A percentile compares a stretch with the other conserved stretches of the same genome.
Evolutionary conservation across 2,329 filamentous ascomycete genomes (phyloP).

Genomic region (Cytospora chrysosperma): DNA sequence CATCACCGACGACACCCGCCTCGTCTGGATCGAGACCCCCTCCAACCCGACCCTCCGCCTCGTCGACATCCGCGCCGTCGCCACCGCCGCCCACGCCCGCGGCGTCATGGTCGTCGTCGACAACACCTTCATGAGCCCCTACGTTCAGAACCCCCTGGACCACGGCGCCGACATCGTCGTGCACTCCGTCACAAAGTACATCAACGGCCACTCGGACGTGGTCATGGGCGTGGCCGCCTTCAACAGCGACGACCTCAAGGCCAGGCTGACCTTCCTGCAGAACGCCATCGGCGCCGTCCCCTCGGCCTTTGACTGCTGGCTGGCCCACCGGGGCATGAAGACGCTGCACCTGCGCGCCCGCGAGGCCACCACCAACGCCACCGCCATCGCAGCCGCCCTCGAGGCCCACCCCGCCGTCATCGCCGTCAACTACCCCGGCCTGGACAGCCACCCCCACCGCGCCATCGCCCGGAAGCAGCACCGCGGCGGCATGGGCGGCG

Average conservation of each 20-base stretch:
- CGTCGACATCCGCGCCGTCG: constrained; percentile 88
- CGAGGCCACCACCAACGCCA: constrained; percentile 81
- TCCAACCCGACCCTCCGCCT: constrained; percentile 92
- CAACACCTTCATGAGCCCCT: constrained; percentile 97
- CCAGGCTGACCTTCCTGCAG: constrained; percentile 84
- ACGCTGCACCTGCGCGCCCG: constrained; percentile 90
- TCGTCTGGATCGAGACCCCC: constrained; percentile 96
- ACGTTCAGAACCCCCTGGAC: constrained; percentile 93
- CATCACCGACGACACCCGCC: constrained; percentile 84
- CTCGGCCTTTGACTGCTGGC: constrained; percentile 95
- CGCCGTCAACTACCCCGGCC: constrained; percentile 91
- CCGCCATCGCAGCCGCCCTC: constrained; percentile 71
- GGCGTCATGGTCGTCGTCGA: constrained; percentile 97
- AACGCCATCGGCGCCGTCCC: constrained; percentile 97
- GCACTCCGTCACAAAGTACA: constrained; percentile 98
- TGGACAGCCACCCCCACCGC: constrained; percentile 83
- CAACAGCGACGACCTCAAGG: constrained; percentile 78
- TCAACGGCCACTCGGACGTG: constrained; percentile 95
- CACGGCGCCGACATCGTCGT: constrained; percentile 96
- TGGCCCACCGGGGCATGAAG: constrained; percentile 94
- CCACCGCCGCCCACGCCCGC: constrained; percentile 77
- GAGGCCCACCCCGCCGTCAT: constrained; percentile 79
- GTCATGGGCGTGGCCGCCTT: constrained; percentile 97
- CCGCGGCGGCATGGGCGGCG: constrained; percentile 88
- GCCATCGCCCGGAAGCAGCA: constrained; percentile 87